Conservation (phyloP, 139 green algal species). For the Chlorella sp. region DNA sequence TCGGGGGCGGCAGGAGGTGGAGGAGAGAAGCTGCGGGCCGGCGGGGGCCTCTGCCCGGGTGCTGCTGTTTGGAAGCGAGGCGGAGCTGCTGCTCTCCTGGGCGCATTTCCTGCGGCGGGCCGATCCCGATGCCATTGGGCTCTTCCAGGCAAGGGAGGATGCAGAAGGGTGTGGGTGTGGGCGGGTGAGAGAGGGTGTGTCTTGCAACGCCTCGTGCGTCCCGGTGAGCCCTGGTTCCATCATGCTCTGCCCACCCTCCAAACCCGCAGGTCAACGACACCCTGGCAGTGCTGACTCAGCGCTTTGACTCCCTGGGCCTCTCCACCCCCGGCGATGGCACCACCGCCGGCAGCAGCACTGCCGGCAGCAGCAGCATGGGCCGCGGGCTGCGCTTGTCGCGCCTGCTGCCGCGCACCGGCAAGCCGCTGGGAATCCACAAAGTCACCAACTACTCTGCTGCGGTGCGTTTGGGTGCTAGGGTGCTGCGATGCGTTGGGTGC, state of each 20-base stretch:
- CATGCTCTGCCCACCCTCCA: too few relatives aligned
- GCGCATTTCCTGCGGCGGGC: slow-evolving; percentile 39
- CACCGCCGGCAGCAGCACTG: not conserved
- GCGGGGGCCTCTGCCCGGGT: not conserved
- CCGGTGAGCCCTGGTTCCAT: too few relatives aligned
- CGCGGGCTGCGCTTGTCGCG: slow-evolving; percentile 6
- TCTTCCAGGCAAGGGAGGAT: slow-evolving; percentile 60
- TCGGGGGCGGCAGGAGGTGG: not conserved
- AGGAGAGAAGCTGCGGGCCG: not conserved
- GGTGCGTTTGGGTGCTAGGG: not conserved
- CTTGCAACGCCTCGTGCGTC: too few relatives aligned
- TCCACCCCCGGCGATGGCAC: not conserved
- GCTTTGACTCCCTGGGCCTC: slow-evolving; percentile 59
- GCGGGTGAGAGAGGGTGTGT: not conserved
- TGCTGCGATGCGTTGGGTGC: too few relatives aligned
- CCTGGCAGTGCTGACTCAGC: slow-evolving; percentile 61
- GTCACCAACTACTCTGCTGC: slow-evolving; percentile 29
- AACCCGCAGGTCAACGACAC: slow-evolving; percentile 72
- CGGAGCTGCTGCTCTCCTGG: slow-evolving; percentile 66
- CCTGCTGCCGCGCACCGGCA: not conserved
- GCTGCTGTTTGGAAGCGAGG: slow-evolving; percentile 48
- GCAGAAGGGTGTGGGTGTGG: too few relatives aligned
- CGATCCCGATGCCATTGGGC: slow-evolving; percentile 69
- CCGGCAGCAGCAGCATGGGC: not conserved
- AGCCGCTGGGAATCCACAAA: slow-evolving; percentile 38